Evolutionary conservation across 2,329 filamentous ascomycete genomes (phyloP).

Genomic region (Calonectria montana): DNA sequence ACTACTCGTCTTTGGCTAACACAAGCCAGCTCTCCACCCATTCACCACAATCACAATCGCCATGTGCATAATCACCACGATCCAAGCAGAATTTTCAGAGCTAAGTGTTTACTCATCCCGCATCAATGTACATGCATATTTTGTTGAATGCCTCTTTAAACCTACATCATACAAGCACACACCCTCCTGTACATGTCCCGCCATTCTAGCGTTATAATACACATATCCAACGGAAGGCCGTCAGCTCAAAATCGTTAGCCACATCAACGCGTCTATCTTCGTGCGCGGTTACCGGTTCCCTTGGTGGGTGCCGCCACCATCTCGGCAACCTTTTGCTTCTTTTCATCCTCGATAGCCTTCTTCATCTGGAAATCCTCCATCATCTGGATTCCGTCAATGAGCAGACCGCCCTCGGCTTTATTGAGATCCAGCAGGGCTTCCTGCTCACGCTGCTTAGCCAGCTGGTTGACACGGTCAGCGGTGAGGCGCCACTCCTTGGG

Average conservation of each 20-base stretch:
- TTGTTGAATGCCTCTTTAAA: slow-evolving; percentile 34
- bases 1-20: not conserved
- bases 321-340: slow-evolving; percentile 48
- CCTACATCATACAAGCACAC: slow-evolving; percentile 41
- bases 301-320: slow-evolving; percentile 41
- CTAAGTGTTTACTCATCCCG: slow-evolving; percentile 4
- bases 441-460: slow-evolving; percentile 70
- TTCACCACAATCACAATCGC: not conserved
- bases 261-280: slow-evolving; percentile 33
- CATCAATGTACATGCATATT: slow-evolving; percentile 37
- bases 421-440: slow-evolving; percentile 64
- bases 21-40: not conserved
- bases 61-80: not conserved
- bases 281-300: slow-evolving; percentile 31
- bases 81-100: not conserved
- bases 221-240: slow-evolving; percentile 24
- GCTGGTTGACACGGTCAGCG: slow-evolving; percentile 70
- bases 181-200: slow-evolving; percentile 36
- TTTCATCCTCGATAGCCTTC: slow-evolving; percentile 48
- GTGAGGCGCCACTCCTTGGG: slow-evolving; percentile 88
- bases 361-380: slow-evolving; percentile 55
- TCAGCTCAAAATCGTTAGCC: not conserved
- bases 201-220: slow-evolving; percentile 39
- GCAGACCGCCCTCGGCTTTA: slow-evolving; percentile 62
- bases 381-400: slow-evolving; percentile 68